Conservation (phyloP, 2,329 filamentous ascomycete genomes). For the Beauveria varroae region DNA sequence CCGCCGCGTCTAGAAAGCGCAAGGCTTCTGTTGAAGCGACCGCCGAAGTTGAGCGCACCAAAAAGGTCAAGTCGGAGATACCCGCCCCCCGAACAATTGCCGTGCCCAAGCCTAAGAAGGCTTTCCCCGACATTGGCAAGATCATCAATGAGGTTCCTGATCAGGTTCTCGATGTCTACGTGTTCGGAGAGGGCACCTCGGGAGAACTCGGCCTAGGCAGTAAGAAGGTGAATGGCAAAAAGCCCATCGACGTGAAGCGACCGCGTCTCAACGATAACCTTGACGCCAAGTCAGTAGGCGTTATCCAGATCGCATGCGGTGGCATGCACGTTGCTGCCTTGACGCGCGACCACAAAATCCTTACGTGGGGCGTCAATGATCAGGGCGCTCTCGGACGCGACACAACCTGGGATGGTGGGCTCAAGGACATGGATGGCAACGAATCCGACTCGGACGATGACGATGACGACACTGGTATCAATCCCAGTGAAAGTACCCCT, state of each 20-base stretch:
- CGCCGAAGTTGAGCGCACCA: slow-evolving; percentile 17
- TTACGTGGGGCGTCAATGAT: slow-evolving; percentile 86
- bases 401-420: slow-evolving; percentile 59
- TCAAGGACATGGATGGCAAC: slow-evolving; percentile 45
- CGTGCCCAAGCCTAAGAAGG: slow-evolving; percentile 23
- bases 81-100: slow-evolving; percentile 10
- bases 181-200: slow-evolving; percentile 73
- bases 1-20: slow-evolving; percentile 21
- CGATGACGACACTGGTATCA: slow-evolving; percentile 58
- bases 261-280: slow-evolving; percentile 70
- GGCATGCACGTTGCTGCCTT: slow-evolving; percentile 76
- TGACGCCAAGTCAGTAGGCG: slow-evolving; percentile 53
- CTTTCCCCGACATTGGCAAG: slow-evolving; percentile 45
- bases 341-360: slow-evolving; percentile 71
- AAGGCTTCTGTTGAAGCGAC: slow-evolving; percentile 15
- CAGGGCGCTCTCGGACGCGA: slow-evolving; percentile 72
- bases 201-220: slow-evolving; percentile 76
- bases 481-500: slow-evolving; percentile 65
- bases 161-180: slow-evolving; percentile 62
- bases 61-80: slow-evolving; percentile 17
- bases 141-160: slow-evolving; percentile 61
- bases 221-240: slow-evolving; percentile 52
- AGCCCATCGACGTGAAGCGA: slow-evolving; percentile 68
- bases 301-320: slow-evolving; percentile 70
- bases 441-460: slow-evolving; percentile 51